Percentiles rank a stretch among this genome's conserved stretches.
phyloP scores from a whole-genome alignment of 2,329 filamentous ascomycete genomes.

The Sporothrix pallida region DNA sequence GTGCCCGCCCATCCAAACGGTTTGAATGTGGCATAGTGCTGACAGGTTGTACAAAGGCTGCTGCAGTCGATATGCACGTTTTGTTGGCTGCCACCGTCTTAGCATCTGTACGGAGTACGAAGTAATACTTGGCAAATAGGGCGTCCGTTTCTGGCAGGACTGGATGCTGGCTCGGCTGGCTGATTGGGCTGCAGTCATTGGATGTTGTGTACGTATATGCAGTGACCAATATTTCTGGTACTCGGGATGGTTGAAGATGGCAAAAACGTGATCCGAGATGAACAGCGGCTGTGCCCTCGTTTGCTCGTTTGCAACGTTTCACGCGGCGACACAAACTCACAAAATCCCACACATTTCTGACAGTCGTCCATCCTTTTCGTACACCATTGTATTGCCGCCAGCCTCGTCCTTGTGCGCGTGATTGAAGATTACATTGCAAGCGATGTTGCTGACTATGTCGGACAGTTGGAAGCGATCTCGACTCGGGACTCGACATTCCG shows the following conservation, averaged over 20 bases:
- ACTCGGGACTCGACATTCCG: too few relatives aligned
- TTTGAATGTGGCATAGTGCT: conserved; percentile 3
- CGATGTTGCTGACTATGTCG: background rate
- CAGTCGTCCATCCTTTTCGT: background rate
- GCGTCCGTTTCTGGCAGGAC: background rate
- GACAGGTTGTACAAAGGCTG: conserved; percentile 10
- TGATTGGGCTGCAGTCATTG: background rate
- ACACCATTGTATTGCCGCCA: background rate
- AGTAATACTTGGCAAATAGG: background rate
- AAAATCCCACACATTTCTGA: too few relatives aligned
- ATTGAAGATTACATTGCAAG: background rate
- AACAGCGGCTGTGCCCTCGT: conserved; percentile 1
- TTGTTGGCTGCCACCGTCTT: background rate
- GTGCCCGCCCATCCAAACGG: background rate
- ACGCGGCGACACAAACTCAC: background rate
- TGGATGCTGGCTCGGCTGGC: background rate
- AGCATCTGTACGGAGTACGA: too few relatives aligned
- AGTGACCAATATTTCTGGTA: background rate
- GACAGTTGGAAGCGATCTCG: background rate
- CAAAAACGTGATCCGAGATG: background rate
- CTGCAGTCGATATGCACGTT: background rate
- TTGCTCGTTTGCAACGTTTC: conserved; percentile 13
- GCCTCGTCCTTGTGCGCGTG: conserved; percentile 14
- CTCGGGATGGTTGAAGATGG: background rate
- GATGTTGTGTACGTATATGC: background rate